Evolutionary conservation across 352 stramenopile species (phyloP).

Genomic region (Bremia lactucae): DNA sequence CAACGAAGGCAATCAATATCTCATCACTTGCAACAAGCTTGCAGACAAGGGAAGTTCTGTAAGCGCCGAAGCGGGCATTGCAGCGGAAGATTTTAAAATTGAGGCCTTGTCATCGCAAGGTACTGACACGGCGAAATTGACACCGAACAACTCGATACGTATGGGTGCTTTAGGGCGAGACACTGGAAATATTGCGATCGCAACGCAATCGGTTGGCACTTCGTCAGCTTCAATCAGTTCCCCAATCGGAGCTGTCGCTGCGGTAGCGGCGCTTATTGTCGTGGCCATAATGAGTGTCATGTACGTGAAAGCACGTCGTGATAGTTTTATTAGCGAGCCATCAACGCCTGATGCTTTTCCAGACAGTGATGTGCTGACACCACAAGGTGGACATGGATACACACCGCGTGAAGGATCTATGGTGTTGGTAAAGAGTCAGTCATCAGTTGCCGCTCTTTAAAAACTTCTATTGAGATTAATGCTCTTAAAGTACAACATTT

Average conservation of each 20-base stretch:
- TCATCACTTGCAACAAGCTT: constrained; percentile 47
- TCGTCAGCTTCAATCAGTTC: not conserved
- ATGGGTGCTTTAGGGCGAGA: not conserved
- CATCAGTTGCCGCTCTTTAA: constrained; percentile 26
- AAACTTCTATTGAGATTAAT: no score
- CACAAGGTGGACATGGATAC: constrained; percentile 7
- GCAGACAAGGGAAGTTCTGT: constrained; percentile 10
- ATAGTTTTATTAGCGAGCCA: constrained; percentile 11
- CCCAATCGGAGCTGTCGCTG: constrained; percentile 2
- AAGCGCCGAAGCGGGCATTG: constrained; percentile 1
- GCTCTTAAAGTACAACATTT: no score
- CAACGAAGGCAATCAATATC: constrained; percentile 44
- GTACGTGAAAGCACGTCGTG: constrained; percentile 15
- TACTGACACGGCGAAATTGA: not conserved
- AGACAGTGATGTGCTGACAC: constrained; percentile 7
- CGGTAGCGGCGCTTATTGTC: constrained; percentile 13
- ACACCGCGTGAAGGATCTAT: constrained; percentile 21
- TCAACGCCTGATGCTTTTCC: constrained; percentile 13
- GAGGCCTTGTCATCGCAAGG: not conserved
- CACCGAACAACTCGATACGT: not conserved
- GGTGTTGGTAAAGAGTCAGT: constrained; percentile 25
- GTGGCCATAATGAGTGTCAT: constrained; percentile 22
- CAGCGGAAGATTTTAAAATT: no score
- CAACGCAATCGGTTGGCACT: not conserved
- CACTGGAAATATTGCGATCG: constrained; percentile 1